Evolutionary conservation across 768 basidiomycete species (phyloP), one percentile per base, ranked within the genome.

Genomic region (Clitopilus passeckerianus): DNA sequence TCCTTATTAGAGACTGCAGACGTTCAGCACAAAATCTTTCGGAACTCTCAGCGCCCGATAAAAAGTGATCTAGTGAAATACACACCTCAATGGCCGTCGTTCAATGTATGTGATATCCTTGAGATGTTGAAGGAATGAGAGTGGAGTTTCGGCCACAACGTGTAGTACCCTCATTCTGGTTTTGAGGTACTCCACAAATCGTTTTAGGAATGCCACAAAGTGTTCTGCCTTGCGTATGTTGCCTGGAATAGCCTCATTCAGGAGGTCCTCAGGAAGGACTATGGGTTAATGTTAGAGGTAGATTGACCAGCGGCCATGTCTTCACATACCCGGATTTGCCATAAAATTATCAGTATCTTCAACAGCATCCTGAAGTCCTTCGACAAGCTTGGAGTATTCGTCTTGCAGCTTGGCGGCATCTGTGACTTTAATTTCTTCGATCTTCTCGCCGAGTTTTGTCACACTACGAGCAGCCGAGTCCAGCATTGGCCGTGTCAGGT

Each of bases 81-180:
- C 27, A 57, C 70, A 92, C 96, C 92, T 84, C 60, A 99, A 75
- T 10, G 97, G 97, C 62, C 95, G 79, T 59, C 91, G 81, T 71
- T 99, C 97, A 59, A 99, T 99, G 70, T 95, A 99, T 14, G 97
- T 98, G 62, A 98, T 98, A 65, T 99, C 97, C 74, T 97, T 98
- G 53, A 99, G 80, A 74, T 99, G 97, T 68, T 98, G 96, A 43
- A 99, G 75, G 72, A 99, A 99, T 1, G 96, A 98, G 24, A 91
- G 77, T 0, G 97, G 97, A 1, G 97, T 99, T 74, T 99, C 97
- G 16, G 97, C 97, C 14, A 99, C 97, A 61, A 99, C 97, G 70
- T 98, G 97, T 24, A 98, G 77, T n/a, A 99, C 97, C 54, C 97
- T 87, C 96, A 98, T 98, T 57, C 97, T 85, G 16, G 96, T 98